Evolutionary conservation across 2,329 filamentous ascomycete species (phyloP).

Genomic region (Thelonectria rubi): DNA sequence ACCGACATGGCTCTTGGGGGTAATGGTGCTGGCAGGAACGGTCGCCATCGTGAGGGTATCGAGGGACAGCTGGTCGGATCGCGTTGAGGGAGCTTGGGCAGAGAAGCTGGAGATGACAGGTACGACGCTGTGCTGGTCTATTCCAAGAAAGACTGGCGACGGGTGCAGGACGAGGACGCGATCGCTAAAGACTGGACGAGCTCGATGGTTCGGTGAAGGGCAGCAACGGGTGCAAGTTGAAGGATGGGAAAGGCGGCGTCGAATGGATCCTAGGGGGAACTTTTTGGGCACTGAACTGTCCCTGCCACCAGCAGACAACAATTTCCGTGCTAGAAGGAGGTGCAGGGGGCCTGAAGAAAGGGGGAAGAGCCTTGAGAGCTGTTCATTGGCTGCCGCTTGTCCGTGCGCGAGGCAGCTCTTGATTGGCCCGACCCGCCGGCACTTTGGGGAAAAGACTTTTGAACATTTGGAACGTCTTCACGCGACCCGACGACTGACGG

Average conservation of each 20-base stretch:
- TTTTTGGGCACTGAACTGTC: conserved; percentile 50
- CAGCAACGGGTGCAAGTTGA: conserved; percentile 43
- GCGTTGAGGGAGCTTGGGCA: conserved; percentile 44
- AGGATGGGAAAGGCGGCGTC: conserved; percentile 42
- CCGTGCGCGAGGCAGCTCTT: conserved; percentile 44
- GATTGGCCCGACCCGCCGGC: conserved; percentile 45
- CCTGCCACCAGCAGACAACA: conserved; percentile 57
- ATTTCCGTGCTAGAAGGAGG: conserved; percentile 56
- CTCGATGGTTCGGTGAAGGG: conserved; percentile 37
- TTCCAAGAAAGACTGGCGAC: conserved; percentile 43
- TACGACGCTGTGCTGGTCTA: conserved; percentile 36
- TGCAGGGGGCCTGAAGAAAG: conserved; percentile 51
- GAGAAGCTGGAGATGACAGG: conserved; percentile 33
- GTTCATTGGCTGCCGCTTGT: conserved; percentile 42
- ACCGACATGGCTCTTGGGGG: conserved; percentile 97
- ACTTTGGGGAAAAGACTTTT: conserved; percentile 42
- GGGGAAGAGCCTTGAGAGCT: conserved; percentile 51
- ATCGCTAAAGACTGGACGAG: conserved; percentile 35
- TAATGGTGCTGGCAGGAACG: conserved; percentile 77
- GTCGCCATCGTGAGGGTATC: conserved; percentile 57
- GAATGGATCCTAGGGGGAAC: conserved; percentile 49
- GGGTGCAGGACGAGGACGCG: conserved; percentile 31
- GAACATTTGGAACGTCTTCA: conserved; percentile 39
- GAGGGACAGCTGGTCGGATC: conserved; percentile 40
- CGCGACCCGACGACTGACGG: conserved; percentile 29